Base-by-base conservation (phyloP, 345 rosid species). In the Corymbia maculata region DNA sequence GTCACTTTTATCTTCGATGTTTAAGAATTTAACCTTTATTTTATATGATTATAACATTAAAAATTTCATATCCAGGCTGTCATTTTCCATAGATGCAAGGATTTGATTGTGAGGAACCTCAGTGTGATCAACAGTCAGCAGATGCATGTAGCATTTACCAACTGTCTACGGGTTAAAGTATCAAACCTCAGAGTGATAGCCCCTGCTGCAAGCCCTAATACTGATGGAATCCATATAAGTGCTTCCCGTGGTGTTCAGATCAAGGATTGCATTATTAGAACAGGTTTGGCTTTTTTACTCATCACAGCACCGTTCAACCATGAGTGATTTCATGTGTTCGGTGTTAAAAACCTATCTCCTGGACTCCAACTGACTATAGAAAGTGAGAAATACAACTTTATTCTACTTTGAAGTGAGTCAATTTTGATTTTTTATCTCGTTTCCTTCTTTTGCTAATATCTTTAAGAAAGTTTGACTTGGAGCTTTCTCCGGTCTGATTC, bases 151-250 rank as follows among this genome's bases (percentile, higher is more conserved):
- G 91, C 98, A 61, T 96, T 97, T 90, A 96, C 94, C 17, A 92
- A 90, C 85, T 97, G 97, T 90, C 93, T 88, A 49, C 91, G 95
- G 88, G 99, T 97, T 82, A 68, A 51, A 30, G 87, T 88, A 7
- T 93, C 94, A 85, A 88, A 89, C 86, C 89, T 96, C 7, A 80
- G 87, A 52, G 97, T 96, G 89, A 90, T 91, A 59, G 97, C 98
- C 64, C 99, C 99, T 6, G 92, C 93, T 16, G 85, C 16, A 24
- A 97, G 98, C 91, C 99, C 99, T 30, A 97, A 97, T 59, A 96
- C 99, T 2, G 99, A 97, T 92, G 99, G 99, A 86, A 94, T 96
- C 88, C 99, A 96, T 87, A 91, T 97, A 44, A 96, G 98, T 89
- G 90, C 92, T 87, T 96, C 98, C 87, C 95, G 92, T 66, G 94